Base-by-base conservation (phyloP, 768 basidiomycete species). In the Piloderma croceum region DNA sequence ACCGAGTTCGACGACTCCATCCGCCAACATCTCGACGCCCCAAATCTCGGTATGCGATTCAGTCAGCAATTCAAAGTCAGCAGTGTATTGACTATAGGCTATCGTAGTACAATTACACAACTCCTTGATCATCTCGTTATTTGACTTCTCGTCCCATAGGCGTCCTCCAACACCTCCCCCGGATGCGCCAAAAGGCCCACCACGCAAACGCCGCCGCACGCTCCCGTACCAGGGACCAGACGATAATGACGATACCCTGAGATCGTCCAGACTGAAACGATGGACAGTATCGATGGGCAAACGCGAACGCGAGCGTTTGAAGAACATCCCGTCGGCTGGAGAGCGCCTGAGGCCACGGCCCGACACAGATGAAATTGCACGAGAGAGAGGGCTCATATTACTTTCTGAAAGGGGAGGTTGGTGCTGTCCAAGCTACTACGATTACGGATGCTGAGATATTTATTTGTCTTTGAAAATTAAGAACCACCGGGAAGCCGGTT, bases 91-190 rank as follows among this genome's bases (percentile, higher is more conserved):
- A 56, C 42, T 19, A 44, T 23, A 42, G 7, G 31, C n/a, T 33
- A 29, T 13, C 33, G 12, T 45, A 82, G 83, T 88, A 21, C 85
- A 87, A 59, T 64, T 89, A 2, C 88, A 90, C 56, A 90, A 90
- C 59, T 79, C 87, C 9, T 69, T 90, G 23, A 79, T 90, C 24
- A 88, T 90, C 22, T 87, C 87, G 2, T 61, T 90, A 12, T 86
- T 90, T 46, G 86, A 87, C 59, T 82, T 83, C 18, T 84, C 85
- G 2, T 76, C 77, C 0, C 77, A 81, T 49, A 74, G 82, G 31
- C 77, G 77, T 2, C 74, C 76, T 0, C 79, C 83, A 1, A 77
- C 81, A 6, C 81, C 83, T 4, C 77, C 79, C 1, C 71, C 73
- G n/a, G 64, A 80, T 27, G 55, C 67, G 2, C 73, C 81, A 7